Base-by-base conservation (phyloP, 2,329 filamentous ascomycete species). In the Neopestalotiopsis clavispora region DNA sequence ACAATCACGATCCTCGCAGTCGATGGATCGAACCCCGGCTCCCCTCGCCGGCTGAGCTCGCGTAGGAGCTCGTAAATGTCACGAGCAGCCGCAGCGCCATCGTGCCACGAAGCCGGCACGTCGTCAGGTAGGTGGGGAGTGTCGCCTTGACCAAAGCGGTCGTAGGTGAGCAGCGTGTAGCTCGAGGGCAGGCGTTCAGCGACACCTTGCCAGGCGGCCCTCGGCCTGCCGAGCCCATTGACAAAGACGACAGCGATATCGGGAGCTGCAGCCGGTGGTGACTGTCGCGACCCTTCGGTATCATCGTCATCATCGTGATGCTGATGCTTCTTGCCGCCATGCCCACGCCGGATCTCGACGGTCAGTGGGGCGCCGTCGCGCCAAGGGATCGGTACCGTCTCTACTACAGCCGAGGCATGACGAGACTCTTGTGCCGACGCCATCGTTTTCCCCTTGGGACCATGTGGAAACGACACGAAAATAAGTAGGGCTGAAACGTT, bases 71-170 rank as follows among this genome's bases (percentile, higher is more conserved):
- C 64, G 64, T 57, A 56, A 1, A 66, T 45, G 14, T 66, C 64
- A 23, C 49, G 64, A 28, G 64, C 64, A 7, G 64, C 64, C 7
- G 64, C 64, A 4, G 30, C 49, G 28, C 45, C 64, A 28, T 57
- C 28, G 6, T 45, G 49, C 14, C 20, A 30, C 17, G 14, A 45
- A 12, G 32, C 64, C 4, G 64, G 64, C 9, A 57, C 45, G 7
- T 58, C 64, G 13, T 20, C 49, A 9, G 64, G 64, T 28, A 66
- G 17, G 20, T 23, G 64, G 6, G 64, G 28, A 7, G 64, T 52
- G 42, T n/a, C 49, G 45, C 64, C 64, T n/a, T 66, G 64, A 17
- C 64, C 64, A 45, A 66, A 66, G 23, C 64, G 64, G 30, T 66
- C 64, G 64, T 66, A 66, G 28, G 9, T 23, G 2, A 66, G 40